Percentiles rank a stretch among this genome's conserved stretches.
Conservation (phyloP, 768 basidiomycete genomes). For the Xanthoconium purpureum region DNA sequence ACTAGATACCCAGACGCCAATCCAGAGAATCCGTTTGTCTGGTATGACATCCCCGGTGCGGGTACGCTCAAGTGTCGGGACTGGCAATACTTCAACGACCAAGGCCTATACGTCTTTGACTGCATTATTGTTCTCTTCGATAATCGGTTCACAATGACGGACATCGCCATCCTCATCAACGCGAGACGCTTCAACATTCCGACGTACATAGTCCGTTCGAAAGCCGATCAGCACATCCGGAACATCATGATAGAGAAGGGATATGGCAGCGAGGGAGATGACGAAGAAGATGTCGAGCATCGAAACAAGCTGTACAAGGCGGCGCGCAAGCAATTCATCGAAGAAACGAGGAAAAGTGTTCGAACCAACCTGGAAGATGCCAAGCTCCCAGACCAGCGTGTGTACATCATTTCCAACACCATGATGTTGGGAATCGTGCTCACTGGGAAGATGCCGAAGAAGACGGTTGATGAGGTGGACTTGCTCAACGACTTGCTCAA, state of each 20-base stretch:
- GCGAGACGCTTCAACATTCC: too few species aligned
- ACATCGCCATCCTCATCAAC: slow-evolving; percentile 22
- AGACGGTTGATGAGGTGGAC: slow-evolving; percentile 23
- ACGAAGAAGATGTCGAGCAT: slow-evolving; percentile 9
- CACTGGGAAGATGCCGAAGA: slow-evolving; percentile 16
- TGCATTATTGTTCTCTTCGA: too few species aligned
- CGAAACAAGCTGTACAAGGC: slow-evolving; percentile 8
- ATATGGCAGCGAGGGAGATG: slow-evolving; percentile 15
- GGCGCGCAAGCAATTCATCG: too few species aligned
- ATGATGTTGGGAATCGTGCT: slow-evolving; percentile 17
- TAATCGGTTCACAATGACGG: slow-evolving; percentile 25
- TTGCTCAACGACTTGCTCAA: too few species aligned
- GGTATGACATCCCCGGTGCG: slow-evolving; percentile 25
- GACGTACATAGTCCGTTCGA: too few species aligned
- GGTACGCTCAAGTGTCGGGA: too few species aligned
- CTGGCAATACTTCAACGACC: too few species aligned
- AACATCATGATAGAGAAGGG: slow-evolving; percentile 17
- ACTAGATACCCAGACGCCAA: slow-evolving; percentile 14
- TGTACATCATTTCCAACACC: slow-evolving; percentile 25
- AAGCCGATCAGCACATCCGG: too few species aligned
- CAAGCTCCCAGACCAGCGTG: slow-evolving; percentile 22
- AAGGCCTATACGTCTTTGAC: too few species aligned
- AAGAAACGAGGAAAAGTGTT: slow-evolving; percentile 16
- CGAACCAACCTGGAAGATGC: slow-evolving; percentile 19
- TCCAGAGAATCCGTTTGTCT: slow-evolving; percentile 12